Evolutionary conservation across 495 filamentous ascomycete genomes (phyloP).

Genomic region (Tuber umbilicatum): DNA sequence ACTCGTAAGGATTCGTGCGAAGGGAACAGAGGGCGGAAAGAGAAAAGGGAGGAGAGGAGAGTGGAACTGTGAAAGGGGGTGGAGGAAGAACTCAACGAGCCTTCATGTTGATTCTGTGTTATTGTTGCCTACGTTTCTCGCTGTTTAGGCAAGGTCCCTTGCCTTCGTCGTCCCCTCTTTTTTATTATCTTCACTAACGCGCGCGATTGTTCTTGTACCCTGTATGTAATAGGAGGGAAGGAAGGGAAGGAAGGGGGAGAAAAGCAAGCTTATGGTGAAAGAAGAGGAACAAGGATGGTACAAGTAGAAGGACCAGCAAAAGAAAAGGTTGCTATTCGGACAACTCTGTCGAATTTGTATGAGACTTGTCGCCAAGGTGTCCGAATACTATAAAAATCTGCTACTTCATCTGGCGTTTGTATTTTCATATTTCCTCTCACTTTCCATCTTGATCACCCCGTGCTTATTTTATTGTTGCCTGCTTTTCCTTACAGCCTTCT

Average conservation of each 20-base stretch:
- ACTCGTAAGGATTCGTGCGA: background rate
- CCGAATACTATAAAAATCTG: too few relatives aligned
- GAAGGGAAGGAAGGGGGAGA: background rate
- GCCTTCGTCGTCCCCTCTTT: conserved; percentile 22
- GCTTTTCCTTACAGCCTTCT: background rate
- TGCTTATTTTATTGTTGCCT: background rate
- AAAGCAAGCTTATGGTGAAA: background rate
- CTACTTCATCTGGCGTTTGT: background rate
- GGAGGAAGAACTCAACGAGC: background rate
- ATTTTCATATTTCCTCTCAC: background rate
- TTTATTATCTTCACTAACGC: conserved; percentile 16
- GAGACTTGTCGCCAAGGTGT: too few relatives aligned
- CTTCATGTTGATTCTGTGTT: conserved; percentile 34
- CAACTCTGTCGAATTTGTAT: too few relatives aligned
- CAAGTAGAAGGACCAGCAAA: background rate
- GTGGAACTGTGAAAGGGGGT: background rate
- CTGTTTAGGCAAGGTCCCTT: conserved; percentile 12
- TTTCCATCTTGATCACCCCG: background rate
- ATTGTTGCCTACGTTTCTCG: conserved; percentile 27
- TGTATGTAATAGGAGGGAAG: background rate
- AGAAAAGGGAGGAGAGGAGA: conserved; percentile 15
- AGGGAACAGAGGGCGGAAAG: too few relatives aligned
- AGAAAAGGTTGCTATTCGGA: background rate
- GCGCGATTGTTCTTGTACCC: background rate
- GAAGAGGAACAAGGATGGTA: background rate